A percentile compares a stretch with the other conserved stretches of the same genome.
Evolutionary conservation across 495 filamentous ascomycete genomes (phyloP).

Genomic region (Cetradonia linearis): DNA sequence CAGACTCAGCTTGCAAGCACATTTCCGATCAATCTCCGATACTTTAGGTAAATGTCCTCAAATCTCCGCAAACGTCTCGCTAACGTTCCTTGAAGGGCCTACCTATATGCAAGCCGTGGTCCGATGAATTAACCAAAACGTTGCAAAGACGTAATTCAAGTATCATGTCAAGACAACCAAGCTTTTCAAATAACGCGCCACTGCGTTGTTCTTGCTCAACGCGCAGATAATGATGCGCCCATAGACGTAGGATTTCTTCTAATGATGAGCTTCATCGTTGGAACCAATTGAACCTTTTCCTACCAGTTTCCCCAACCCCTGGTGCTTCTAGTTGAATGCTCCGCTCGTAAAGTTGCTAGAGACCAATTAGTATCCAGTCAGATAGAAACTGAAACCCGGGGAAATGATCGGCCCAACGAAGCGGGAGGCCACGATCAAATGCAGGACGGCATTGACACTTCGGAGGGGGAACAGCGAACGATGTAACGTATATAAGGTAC

Average conservation of each 20-base stretch:
- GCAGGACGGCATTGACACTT: background rate
- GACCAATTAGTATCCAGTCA: background rate
- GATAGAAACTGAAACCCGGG: background rate
- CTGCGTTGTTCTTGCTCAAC: background rate
- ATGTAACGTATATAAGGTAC: background rate
- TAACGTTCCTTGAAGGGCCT: background rate
- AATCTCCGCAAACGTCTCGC: slow-evolving; percentile 4
- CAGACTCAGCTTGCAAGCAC: background rate
- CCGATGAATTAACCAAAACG: background rate
- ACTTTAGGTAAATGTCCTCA: background rate
- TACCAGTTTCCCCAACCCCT: slow-evolving; percentile 14
- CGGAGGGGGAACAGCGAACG: background rate
- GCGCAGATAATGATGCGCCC: background rate
- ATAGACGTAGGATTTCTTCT: background rate
- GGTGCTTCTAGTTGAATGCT: slow-evolving; percentile 23
- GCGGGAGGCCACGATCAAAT: background rate
- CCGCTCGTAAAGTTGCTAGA: slow-evolving; percentile 25
- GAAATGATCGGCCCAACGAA: background rate
- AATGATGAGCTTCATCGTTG: slow-evolving; percentile 20
- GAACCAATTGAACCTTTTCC: slow-evolving; percentile 25
- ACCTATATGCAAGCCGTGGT: background rate
- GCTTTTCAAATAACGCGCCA: background rate
- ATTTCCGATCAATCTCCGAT: background rate
- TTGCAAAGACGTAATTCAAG: background rate
- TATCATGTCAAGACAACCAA: background rate